Conservation (phyloP, 164 flowering plant genomes). For the Sextonia rubra region DNA sequence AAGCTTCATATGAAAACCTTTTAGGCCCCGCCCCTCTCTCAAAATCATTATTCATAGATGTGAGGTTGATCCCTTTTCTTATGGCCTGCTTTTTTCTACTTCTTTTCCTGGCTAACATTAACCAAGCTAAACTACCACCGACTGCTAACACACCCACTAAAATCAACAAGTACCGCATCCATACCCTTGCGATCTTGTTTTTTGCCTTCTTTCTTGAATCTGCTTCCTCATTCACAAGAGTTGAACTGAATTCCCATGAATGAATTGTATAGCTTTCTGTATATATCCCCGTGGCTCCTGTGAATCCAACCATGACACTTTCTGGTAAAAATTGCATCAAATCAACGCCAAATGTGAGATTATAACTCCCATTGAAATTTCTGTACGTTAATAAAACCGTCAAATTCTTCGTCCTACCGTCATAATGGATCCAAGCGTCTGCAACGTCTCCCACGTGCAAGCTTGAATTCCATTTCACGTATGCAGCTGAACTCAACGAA, state of each 20-base stretch:
- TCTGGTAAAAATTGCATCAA: conserved; percentile 22
- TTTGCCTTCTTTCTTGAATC: neutral
- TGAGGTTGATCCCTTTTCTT: neutral
- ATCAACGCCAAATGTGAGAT: conserved; percentile 14
- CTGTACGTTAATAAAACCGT: conserved; percentile 9
- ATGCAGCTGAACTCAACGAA: conserved; percentile 21
- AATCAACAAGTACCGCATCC: neutral
- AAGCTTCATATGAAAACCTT: conserved; percentile 37
- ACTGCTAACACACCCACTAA: neutral
- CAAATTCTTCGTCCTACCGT: conserved; percentile 21
- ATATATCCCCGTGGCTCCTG: conserved; percentile 19
- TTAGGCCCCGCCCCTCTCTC: conserved; percentile 20
- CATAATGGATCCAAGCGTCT: conserved; percentile 32
- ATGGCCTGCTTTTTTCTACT: neutral
- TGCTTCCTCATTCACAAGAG: neutral
- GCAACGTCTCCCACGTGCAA: conserved; percentile 5
- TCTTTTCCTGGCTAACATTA: neutral
- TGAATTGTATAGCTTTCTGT: conserved; percentile 12
- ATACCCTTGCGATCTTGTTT: neutral
- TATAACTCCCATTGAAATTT: neutral
- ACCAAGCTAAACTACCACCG: neutral
- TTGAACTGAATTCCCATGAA: conserved; percentile 20
- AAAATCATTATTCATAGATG: conserved; percentile 11
- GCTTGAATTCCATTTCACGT: conserved; percentile 19
- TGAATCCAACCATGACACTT: conserved; percentile 20